phyloP scores from a whole-genome alignment of 352 stramenopile genomes.

The Peronospora belbahrii region DNA sequence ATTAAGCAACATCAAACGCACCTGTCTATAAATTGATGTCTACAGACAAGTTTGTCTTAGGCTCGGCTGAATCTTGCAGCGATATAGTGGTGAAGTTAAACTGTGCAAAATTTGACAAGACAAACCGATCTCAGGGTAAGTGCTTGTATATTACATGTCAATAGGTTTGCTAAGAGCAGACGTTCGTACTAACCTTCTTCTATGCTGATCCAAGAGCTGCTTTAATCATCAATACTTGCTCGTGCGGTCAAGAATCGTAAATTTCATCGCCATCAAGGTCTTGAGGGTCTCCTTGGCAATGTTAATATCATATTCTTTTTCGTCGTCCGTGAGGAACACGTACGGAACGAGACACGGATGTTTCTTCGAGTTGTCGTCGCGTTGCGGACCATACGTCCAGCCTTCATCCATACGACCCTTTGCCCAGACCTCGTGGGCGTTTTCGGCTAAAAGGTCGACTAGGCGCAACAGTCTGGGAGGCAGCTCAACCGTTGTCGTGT shows the following conservation, averaged over 20 bases:
- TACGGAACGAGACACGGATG: slow-evolving; percentile 83
- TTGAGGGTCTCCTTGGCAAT: slow-evolving; percentile 85
- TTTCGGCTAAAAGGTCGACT: slow-evolving; percentile 77
- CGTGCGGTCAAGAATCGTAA: slow-evolving; percentile 65
- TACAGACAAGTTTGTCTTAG: no score
- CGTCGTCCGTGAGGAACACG: slow-evolving; percentile 83
- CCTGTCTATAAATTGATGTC: no score
- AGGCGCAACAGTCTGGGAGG: slow-evolving; percentile 55
- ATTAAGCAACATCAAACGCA: no score
- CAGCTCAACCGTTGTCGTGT: slow-evolving; percentile 63
- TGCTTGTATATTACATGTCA: no score
- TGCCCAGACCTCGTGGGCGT: slow-evolving; percentile 83
- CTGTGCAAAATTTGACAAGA: no score
- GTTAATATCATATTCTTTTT: slow-evolving; percentile 86
- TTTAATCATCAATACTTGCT: slow-evolving; percentile 40
- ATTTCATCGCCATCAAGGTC: slow-evolving; percentile 83
- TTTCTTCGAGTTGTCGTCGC: slow-evolving; percentile 73
- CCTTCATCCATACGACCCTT: slow-evolving; percentile 83
- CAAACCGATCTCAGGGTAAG: no score
- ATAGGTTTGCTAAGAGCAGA: not conserved
- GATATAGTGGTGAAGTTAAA: no score
- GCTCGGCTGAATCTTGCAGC: no score
- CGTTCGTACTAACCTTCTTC: not conserved
- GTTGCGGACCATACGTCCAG: slow-evolving; percentile 78
- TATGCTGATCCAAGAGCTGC: not conserved